A percentile compares a stretch with the other conserved stretches of the same genome.
Evolutionary conservation across 106 monocot species (phyloP).

Genomic region (Dioscorea zingiberensis): DNA sequence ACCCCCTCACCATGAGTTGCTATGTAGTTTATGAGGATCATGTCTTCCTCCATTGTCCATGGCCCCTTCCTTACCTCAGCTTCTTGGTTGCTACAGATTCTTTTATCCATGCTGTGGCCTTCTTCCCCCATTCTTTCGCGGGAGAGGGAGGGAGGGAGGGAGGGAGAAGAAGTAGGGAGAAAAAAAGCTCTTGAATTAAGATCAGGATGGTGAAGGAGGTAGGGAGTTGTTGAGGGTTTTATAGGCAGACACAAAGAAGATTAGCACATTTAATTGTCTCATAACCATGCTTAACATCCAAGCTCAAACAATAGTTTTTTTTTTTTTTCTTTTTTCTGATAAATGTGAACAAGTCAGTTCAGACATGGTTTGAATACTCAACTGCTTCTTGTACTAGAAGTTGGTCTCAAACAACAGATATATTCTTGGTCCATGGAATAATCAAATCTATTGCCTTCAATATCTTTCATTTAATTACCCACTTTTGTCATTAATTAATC

Average conservation of each 20-base stretch:
- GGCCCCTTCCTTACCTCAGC: constrained; percentile 61
- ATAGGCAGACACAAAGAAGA: constrained; percentile 1
- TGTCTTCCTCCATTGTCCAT: constrained; percentile 79
- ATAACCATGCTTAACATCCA: background rate
- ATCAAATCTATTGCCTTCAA: background rate
- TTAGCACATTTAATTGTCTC: background rate
- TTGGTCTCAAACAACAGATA: too few species aligned
- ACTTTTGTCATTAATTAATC: too few species aligned
- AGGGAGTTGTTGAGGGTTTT: constrained; percentile 3
- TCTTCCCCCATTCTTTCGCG: constrained; percentile 15
- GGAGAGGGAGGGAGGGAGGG: background rate
- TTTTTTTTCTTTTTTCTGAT: too few species aligned
- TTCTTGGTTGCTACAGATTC: constrained; percentile 13
- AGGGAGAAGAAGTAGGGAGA: background rate
- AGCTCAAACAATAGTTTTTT: background rate
- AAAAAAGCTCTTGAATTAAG: too few species aligned
- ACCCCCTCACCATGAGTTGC: constrained; percentile 51
- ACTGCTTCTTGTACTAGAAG: too few species aligned
- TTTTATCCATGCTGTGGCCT: constrained; percentile 14
- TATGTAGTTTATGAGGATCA: constrained; percentile 76
- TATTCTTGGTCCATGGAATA: background rate
- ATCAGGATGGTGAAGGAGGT: background rate
- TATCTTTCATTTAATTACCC: too few species aligned
- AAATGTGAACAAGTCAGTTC: too few species aligned
- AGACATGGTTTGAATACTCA: too few species aligned